A percentile compares a stretch with the other conserved stretches of the same genome.
phyloP scores from a whole-genome alignment of 768 basidiomycete genomes.

The Naganishia friedmannii region DNA sequence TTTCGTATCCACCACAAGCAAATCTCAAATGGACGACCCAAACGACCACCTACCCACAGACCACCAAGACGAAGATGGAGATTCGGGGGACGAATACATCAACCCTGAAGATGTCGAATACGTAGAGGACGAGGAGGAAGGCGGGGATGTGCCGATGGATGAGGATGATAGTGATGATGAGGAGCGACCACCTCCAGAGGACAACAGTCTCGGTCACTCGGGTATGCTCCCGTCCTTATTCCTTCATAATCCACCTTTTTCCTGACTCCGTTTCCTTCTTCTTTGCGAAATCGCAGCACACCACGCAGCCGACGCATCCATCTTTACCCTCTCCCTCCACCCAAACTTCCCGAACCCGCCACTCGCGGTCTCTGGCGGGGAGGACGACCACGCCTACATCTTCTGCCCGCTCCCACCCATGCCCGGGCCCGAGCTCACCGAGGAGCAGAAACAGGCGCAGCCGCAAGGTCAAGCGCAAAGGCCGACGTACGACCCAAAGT shows the following conservation, averaged over 20 bases:
- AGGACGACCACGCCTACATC: constrained; percentile 90
- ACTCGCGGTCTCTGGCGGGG: constrained; percentile 85
- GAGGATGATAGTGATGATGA: constrained; percentile 44
- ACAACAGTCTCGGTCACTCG: constrained; percentile 35
- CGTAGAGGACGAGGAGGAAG: constrained; percentile 34
- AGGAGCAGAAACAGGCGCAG: neutral
- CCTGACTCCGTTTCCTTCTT: neutral
- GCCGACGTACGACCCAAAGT: constrained; percentile 5
- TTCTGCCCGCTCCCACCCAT: constrained; percentile 54
- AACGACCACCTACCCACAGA: constrained; percentile 2
- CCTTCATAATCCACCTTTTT: too few species aligned
- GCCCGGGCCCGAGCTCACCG: constrained; percentile 18
- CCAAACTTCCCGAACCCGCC: constrained; percentile 65
- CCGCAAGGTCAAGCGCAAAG: too few species aligned
- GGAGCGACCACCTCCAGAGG: constrained; percentile 53
- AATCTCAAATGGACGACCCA: neutral
- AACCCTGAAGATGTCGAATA: constrained; percentile 26
- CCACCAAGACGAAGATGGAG: constrained; percentile 15
- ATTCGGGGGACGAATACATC: constrained; percentile 27
- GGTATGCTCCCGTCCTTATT: constrained; percentile 22
- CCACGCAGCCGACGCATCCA: constrained; percentile 64
- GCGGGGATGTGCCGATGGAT: constrained; percentile 39
- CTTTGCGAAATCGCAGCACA: constrained; percentile 40
- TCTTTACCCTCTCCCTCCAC: constrained; percentile 80
- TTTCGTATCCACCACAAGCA: neutral